Evolutionary conservation across 2,329 filamentous ascomycete genomes (phyloP).

Genomic region (Monilinia laxa): DNA sequence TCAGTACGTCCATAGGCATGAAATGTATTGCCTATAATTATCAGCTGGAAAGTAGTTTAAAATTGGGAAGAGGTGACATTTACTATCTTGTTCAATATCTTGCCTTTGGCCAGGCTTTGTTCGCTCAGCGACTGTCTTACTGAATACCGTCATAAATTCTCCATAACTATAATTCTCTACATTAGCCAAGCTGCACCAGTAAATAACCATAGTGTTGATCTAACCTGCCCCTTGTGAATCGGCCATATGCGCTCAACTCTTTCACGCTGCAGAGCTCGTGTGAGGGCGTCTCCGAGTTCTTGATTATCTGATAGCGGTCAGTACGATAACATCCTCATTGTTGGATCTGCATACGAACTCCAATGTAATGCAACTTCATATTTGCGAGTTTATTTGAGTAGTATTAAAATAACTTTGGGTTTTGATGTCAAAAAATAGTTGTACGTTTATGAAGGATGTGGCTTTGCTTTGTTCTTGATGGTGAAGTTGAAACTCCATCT

Average conservation of each 20-base stretch:
- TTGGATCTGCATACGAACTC: constrained; percentile 53
- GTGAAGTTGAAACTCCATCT: background rate
- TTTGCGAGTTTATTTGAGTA: constrained; percentile 42
- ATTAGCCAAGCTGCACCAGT: background rate
- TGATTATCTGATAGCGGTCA: constrained; percentile 63
- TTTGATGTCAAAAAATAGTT: background rate
- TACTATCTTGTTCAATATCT: constrained; percentile 80
- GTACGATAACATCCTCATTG: constrained; percentile 27
- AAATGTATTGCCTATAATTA: constrained; percentile 63
- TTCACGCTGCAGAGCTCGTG: constrained; percentile 75
- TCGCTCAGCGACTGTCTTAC: constrained; percentile 82
- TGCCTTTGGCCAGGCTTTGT: constrained; percentile 79
- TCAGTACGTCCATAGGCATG: constrained; percentile 75
- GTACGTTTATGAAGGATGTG: constrained; percentile 2
- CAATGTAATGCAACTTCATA: constrained; percentile 89
- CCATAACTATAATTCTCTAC: constrained; percentile 46
- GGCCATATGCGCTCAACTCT: constrained; percentile 61
- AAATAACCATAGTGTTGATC: background rate
- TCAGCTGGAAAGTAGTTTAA: constrained; percentile 5
- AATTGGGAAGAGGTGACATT: background rate
- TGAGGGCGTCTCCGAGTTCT: constrained; percentile 74
- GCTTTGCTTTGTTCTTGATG: constrained; percentile 22
- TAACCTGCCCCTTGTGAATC: constrained; percentile 20
- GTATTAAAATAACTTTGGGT: background rate
- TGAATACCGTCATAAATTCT: constrained; percentile 79